Evolutionary conservation across 768 basidiomycete genomes (phyloP), one percentile per base, ranked within the genome.

Genomic region (Kwoniella dejecticola): DNA sequence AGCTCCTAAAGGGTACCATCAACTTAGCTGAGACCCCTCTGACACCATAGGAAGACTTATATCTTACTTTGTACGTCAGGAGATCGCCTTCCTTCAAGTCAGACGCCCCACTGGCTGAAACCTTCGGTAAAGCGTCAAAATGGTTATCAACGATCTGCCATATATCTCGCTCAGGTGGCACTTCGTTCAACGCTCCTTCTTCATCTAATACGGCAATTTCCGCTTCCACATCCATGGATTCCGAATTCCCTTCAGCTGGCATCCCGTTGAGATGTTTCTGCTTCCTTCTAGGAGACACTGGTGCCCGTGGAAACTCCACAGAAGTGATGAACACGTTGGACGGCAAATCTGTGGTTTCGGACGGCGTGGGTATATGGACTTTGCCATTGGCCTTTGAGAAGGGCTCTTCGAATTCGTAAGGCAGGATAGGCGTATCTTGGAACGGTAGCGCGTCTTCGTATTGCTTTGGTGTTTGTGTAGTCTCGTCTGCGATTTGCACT

Each of bases 31-130:
- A 2, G n/a, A n/a, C n/a, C n/a, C n/a, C n/a, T 19, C 23, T 21
- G 10, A 42, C 13, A 24, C 13, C 29, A 24, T 15, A 49, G 33
- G 17, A 33, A 13, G 33, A 42, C 29, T 2, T 26, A 8, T 27
- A 30, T 2, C 68, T 62, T 49, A 73, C 71, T 55, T 66, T 66
- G 62, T 67, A 71, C n/a, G 63, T 61, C 5, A 74, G 24, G 8
- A 67, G 23, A 12, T 52, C 23, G n/a, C 65, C 69, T 7, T 24
- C n/a, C 15, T 41, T 21, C 12, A 69, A 10, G 1, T 19, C 1
- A 0, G 5, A 15, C 8, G 36, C 21, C 1, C 2, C 15, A 17
- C 50, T 52, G 17, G 29, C 1, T 1, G 40, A 33, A 7, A 70
- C 24, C 21, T 31, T 27, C 10, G 26, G 45, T 50, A 47, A 61